These are phyloP conservation scores for Ephemerocybe angulata DNA, from an alignment of 768 basidiomycete genomes.

Conservation along the genomic window DNA sequence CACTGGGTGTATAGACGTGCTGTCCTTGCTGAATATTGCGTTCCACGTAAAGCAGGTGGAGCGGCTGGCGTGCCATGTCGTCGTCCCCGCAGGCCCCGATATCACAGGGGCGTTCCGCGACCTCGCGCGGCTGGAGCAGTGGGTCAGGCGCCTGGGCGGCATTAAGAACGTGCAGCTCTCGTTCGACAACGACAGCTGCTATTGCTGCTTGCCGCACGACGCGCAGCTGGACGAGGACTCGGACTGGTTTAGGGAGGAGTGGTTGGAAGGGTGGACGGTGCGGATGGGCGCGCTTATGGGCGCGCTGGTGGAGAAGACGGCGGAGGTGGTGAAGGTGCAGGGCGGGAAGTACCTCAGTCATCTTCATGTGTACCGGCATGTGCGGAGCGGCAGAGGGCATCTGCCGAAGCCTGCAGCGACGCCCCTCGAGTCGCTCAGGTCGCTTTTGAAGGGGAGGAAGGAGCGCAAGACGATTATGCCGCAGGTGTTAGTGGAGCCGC, in stretches of 20 bases:
- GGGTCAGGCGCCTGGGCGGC: conserved; percentile 10
- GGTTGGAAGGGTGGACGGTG: conserved; percentile 19
- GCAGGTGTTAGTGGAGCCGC: neutral
- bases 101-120: conserved; percentile 12
- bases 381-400: neutral
- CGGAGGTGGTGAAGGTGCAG: conserved; percentile 10
- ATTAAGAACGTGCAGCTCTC: conserved; percentile 13
- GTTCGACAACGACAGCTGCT: conserved; percentile 17
- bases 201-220: too few species aligned
- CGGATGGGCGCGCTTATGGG: conserved; percentile 17
- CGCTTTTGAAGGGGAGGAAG: conserved; percentile 2
- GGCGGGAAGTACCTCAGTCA: conserved; percentile 22
- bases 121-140: conserved; percentile 12
- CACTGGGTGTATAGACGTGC: too few species aligned
- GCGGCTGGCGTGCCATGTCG: conserved; percentile 16
- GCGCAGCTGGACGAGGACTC: too few species aligned
- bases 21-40: conserved; percentile 15
- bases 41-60: conserved; percentile 15
- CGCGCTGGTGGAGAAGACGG: conserved; percentile 16
- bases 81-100: conserved; percentile 12
- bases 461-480: neutral
- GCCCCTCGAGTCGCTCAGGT: conserved; percentile 7
- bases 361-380: conserved; percentile 15
- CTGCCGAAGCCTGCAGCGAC: neutral
- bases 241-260: conserved; percentile 8